phyloP scores from a whole-genome alignment of 2,329 filamentous ascomycete species.

The Diaporthe sp. region DNA sequence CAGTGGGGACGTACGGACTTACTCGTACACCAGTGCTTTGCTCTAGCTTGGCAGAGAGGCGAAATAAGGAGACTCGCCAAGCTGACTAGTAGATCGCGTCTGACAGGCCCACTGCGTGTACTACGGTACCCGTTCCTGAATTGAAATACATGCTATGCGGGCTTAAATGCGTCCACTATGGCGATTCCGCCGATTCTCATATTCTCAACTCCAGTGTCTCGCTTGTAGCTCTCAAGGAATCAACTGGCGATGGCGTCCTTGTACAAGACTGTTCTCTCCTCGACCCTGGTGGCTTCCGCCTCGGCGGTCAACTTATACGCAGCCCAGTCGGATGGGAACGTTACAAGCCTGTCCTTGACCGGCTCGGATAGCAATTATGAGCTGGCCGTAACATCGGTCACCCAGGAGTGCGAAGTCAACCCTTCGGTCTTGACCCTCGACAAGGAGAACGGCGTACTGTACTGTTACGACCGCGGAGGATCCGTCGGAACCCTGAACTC shows the following conservation, averaged over 20 bases:
- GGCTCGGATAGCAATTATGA: constrained; percentile 29
- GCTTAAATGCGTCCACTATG: background rate
- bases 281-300: constrained; percentile 25
- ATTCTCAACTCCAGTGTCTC: background rate
- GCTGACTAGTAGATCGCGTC: background rate
- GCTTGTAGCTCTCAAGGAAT: background rate
- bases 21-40: constrained; percentile 5
- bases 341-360: constrained; percentile 36
- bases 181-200: background rate
- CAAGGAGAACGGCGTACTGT: constrained; percentile 58
- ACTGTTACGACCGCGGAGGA: constrained; percentile 70
- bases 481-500: constrained; percentile 57
- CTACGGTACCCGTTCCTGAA: background rate
- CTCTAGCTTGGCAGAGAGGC: constrained; percentile 8
- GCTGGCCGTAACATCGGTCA: constrained; percentile 34
- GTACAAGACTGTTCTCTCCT: constrained; percentile 20
- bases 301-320: constrained; percentile 37
- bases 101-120: background rate
- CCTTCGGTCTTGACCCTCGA: constrained; percentile 72
- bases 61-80: constrained; percentile 11
- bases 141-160: background rate
- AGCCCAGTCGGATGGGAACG: constrained; percentile 37
- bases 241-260: background rate
- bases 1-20: constrained; percentile 1
- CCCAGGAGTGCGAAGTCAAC: constrained; percentile 57